Percentiles rank a stretch among this genome's conserved stretches.
phyloP scores from a whole-genome alignment of 257 asterid species.

The Asclepias syriaca region DNA sequence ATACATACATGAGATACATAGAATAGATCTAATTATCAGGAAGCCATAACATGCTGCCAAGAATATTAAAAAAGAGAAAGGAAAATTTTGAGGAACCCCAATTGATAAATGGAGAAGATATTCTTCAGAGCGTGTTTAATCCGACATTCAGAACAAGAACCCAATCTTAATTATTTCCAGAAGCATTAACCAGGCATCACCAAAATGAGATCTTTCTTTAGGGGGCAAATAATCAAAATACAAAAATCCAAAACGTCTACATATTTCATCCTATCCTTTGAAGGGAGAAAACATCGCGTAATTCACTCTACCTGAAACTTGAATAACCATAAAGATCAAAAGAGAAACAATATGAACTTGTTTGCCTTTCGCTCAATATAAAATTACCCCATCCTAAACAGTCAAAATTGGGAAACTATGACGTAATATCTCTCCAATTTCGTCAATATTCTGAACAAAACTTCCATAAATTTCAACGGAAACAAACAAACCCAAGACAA shows the following conservation, averaged over 20 bases:
- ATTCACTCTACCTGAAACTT: not conserved
- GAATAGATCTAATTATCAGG: not conserved
- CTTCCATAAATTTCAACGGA: not conserved
- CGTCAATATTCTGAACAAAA: not conserved
- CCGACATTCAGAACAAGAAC: not conserved
- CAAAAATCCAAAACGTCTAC: not conserved
- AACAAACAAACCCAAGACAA: not conserved
- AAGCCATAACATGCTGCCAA: not conserved
- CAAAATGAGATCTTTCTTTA: not conserved
- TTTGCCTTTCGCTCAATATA: not conserved
- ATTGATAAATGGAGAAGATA: not conserved
- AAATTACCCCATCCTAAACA: not conserved
- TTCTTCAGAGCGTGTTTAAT: not conserved
- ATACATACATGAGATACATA: not conserved
- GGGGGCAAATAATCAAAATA: not conserved
- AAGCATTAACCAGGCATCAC: not conserved
- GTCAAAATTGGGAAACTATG: conserved; percentile 6
- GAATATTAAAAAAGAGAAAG: not conserved
- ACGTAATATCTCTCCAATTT: not conserved
- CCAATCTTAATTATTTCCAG: not conserved
- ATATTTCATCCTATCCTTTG: not conserved
- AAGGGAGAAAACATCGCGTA: not conserved
- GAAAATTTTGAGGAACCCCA: not conserved
- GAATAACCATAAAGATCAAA: not conserved
- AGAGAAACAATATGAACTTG: not conserved